Evolutionary conservation across 768 basidiomycete genomes (phyloP), one percentile per base, ranked within the genome.

Genomic region (Piloderma croceum): DNA sequence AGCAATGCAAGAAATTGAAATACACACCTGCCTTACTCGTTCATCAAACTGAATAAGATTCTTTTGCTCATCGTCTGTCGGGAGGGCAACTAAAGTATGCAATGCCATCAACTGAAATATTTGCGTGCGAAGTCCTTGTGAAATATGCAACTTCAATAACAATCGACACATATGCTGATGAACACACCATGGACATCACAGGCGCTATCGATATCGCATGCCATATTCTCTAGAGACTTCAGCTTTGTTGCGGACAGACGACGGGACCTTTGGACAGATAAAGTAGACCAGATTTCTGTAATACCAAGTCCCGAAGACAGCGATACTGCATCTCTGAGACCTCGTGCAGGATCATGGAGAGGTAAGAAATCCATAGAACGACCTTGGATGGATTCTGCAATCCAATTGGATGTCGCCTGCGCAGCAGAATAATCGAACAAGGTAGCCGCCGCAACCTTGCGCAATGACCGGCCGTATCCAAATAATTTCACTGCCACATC

Each of bases 291-390:
- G 24, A 94, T 75, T 17, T 80, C 69, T 15, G 73, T 62, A 56
- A 92, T 64, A 18, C 83, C 85, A 19, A 77, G 67, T 4, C 93
- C 92, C n/a, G 77, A 73, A 6, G 78, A 76, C 12, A 80, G 70
- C 3, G 74, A 74, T 12, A 85, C 66, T 3, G 65, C 53, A 4
- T 68, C 59, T 25, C 70, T 64, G 3, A 93, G 63, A 5, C 52
- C 50, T 23, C 61, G 42, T 5, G 64, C 63, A 20, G 58, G 49
- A n/a, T 39, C 36, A 7, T 49, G 50, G 22, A 79, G 51, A 19
- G 51, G 38, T 1, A 41, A 31, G 36, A 77, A 72, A 3, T 43
- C 31, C 3, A 59, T 38, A 3, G 71, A 57, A 25, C 63, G 56
- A 11, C 52, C 46, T 11, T 62, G 47, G 3, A 82, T 53, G 3